Conservation (phyloP, 768 basidiomycete species). For the Chalciporus pseudorubinellus region DNA sequence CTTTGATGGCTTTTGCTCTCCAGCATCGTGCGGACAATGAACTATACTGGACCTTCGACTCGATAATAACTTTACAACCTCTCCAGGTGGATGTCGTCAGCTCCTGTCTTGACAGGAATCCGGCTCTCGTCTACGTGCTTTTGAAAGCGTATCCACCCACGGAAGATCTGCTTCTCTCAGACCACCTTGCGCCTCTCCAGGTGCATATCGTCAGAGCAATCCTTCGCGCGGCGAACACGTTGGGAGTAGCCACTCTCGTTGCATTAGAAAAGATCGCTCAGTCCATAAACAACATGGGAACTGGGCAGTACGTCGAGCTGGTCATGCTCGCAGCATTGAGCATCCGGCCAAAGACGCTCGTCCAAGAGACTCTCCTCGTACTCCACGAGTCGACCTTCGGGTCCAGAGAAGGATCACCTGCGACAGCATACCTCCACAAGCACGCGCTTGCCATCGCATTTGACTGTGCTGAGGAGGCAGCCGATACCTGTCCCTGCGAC, state of each 20-base stretch:
- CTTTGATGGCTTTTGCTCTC: conserved; percentile 27
- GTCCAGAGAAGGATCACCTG: conserved; percentile 21
- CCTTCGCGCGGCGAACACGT: conserved; percentile 52
- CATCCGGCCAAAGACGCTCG: conserved; percentile 48
- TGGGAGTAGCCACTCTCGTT: conserved; percentile 55
- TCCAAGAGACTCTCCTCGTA: conserved; percentile 60
- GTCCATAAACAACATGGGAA: conserved; percentile 40
- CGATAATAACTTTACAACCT: conserved; percentile 29
- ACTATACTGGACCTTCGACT: conserved; percentile 49
- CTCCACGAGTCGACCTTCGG: conserved; percentile 47
- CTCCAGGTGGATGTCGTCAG: conserved; percentile 32
- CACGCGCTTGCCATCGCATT: conserved; percentile 57
- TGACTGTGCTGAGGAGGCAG: conserved; percentile 65
- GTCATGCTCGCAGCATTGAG: conserved; percentile 51
- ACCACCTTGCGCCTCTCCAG: conserved; percentile 27
- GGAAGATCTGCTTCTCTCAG: conserved; percentile 34
- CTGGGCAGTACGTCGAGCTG: conserved; percentile 48
- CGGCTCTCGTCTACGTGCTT: conserved; percentile 53
- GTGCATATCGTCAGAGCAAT: conserved; percentile 44
- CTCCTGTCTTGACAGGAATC: conserved; percentile 48
- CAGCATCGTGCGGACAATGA: conserved; percentile 55
- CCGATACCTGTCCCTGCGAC: conserved; percentile 64
- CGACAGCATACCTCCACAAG: conserved; percentile 48
- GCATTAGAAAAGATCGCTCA: conserved; percentile 54
- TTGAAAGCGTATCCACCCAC: conserved; percentile 48